Conservation (phyloP, 225 moss, liverwort and hornwort species). For the Asterella californica region DNA sequence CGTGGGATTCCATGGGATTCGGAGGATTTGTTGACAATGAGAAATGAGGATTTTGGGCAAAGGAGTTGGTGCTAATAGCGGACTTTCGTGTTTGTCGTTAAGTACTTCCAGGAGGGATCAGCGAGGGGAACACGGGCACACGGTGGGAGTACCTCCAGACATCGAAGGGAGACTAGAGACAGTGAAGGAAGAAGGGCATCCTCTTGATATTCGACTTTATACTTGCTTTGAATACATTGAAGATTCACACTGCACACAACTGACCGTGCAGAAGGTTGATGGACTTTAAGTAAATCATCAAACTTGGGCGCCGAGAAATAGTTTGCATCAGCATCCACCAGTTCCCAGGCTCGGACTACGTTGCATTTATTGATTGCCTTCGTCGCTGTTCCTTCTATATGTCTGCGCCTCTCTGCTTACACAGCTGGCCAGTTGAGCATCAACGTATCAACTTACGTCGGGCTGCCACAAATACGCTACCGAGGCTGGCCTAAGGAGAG, state of each 20-base stretch:
- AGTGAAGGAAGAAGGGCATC: conserved; percentile 22
- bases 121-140: conserved; percentile 34
- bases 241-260: not conserved
- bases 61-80: not conserved
- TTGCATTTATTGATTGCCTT: not conserved
- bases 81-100: not conserved
- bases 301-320: not conserved
- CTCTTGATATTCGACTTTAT: conserved; percentile 15
- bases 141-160: conserved; percentile 30
- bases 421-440: not conserved
- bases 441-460: not conserved
- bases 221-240: not conserved
- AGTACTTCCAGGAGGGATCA: conserved; percentile 33
- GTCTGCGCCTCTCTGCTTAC: not conserved
- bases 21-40: too few relatives aligned
- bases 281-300: not conserved
- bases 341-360: not conserved
- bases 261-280: not conserved
- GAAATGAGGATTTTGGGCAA: too few relatives aligned
- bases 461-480: not conserved
- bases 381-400: not conserved
- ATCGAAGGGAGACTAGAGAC: conserved; percentile 26
- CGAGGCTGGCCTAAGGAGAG: not conserved
- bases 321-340: not conserved
- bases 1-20: not conserved